Evolutionary conservation across 1,284 basidiomycete species (phyloP), one percentile per base, ranked within the genome.

Genomic region (Clitocybe nebularis): DNA sequence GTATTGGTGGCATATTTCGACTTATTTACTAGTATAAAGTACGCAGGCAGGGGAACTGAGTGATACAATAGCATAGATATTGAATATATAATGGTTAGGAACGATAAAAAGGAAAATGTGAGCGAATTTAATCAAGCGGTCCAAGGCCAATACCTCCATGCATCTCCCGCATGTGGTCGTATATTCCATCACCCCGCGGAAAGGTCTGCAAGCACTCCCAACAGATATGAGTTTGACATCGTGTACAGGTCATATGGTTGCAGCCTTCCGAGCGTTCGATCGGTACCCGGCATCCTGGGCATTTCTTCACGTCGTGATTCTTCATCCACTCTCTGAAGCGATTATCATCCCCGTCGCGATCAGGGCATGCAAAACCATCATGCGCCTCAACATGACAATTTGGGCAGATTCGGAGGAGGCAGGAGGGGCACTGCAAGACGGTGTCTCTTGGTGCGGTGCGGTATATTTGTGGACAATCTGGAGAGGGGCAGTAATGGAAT

Each of bases 121-220:
- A n/a, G 14, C 5, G 29, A 26, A 36, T 4, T 17, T 14, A 43
- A 36, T 24, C 43, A 11, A 43, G 37, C 11, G 14, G 41, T 4
- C 26, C 44, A 9, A 63, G 41, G n/a, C 59, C 67, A 46, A 62
- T 65, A 35, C 61, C 59, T n/a, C 67, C 67, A 49, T 69, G 67
- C 13, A 50, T 53, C 10, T 47, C 48, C 13, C 61, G 53, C 67
- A 69, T 69, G 45, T 69, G 67, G 6, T 53, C 61, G 47, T 69
- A 69, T n/a, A 67, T 64, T 9, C 61, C 63, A n/a, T 77, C 62
- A 4, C 79, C 76, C 19, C 64, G 62, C 0, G 74, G 67, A 60
- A 88, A 88, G 22, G 79, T 83, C 57, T 71, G 61, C 55, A 83
- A 54, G 56, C 85, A 89, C 11, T 76, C 75, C 86, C 86, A 89